Base-by-base conservation (phyloP, 2,329 filamentous ascomycete species). In the Alternaria tenuissima region DNA sequence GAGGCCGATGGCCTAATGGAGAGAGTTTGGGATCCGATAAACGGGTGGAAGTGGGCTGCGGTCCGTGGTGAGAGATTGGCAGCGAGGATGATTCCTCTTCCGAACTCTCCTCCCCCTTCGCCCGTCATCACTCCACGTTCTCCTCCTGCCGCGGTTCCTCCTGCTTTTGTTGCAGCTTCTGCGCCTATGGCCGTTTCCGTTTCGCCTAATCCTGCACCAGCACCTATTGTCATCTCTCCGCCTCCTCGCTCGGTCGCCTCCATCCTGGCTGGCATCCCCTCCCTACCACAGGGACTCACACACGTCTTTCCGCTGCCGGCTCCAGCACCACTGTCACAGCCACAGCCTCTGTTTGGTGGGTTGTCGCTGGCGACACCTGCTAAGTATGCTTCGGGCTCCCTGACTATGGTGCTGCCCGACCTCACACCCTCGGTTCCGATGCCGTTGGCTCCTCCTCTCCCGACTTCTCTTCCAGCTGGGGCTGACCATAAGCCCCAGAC, bases 31-130 rank as follows among this genome's bases (percentile, higher is more conserved):
- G 52, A 59, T 20, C 52, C 44, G 22, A 14, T 55, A 16, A 32
- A 26, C 32, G 57, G 57, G 7, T 55, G 57, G 57, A 39, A 41
- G 22, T 59, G 57, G 57, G 26, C 20, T 43, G 52, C 52, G 20
- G 41, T 42, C 8, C 51, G 51, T 53, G 52, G 30, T 24, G 52
- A 22, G 20, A 32, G 41, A 24, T 24, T 38, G 28, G 52, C 41
- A 12, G 39, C 52, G 20, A 20, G 28, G 41, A 22, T 28, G 48
- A 32, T 26, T 38, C 24, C 48, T n/a, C 48, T 26, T 39, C 48
- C 34, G 16, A 28, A 26, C 16, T 52, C 48, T 24, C 48, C 34
- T 28, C 48, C 6, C 9, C 46, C 30, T 9, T 48, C 52, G 28
- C 30, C 39, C 34, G 3, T 44, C 9, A 20, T 32, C 39, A 16